Evolutionary conservation across 2,329 filamentous ascomycete species (phyloP).

Genomic region (Exophiala sp.): DNA sequence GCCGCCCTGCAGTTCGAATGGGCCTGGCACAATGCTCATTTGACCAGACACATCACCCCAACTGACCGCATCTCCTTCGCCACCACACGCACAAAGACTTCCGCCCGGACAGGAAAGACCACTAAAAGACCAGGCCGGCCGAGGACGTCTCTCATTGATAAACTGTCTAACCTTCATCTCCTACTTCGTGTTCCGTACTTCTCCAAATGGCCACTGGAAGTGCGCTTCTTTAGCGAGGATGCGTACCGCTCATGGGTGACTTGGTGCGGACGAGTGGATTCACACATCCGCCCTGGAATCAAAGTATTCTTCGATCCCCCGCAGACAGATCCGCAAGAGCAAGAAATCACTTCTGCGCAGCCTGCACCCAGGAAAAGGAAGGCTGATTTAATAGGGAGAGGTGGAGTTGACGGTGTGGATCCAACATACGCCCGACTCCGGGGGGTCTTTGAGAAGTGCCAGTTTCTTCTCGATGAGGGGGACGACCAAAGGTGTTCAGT

Average conservation of each 20-base stretch:
- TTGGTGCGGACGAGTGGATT: slow-evolving; percentile 49
- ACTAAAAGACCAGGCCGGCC: slow-evolving; percentile 52
- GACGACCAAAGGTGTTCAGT: slow-evolving; percentile 43
- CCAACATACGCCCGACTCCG: slow-evolving; percentile 49
- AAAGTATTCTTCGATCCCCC: slow-evolving; percentile 50
- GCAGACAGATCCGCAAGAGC: slow-evolving; percentile 10
- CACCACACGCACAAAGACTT: slow-evolving; percentile 22
- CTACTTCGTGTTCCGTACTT: slow-evolving; percentile 76
- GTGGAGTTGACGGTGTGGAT: slow-evolving; percentile 44
- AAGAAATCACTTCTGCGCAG: slow-evolving; percentile 27
- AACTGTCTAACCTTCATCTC: slow-evolving; percentile 74
- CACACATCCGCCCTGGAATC: slow-evolving; percentile 46
- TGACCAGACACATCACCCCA: slow-evolving; percentile 69
- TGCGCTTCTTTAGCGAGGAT: slow-evolving; percentile 71
- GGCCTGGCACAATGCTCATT: slow-evolving; percentile 82
- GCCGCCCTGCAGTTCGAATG: slow-evolving; percentile 94
- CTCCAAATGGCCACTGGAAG: slow-evolving; percentile 68
- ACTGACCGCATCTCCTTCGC: slow-evolving; percentile 38
- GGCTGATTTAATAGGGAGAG: slow-evolving; percentile 29
- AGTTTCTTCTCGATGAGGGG: slow-evolving; percentile 37
- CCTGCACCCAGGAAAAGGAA: slow-evolving; percentile 21
- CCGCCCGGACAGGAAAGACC: slow-evolving; percentile 35
- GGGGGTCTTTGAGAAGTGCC: slow-evolving; percentile 48
- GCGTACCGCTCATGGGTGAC: slow-evolving; percentile 63
- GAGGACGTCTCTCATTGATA: slow-evolving; percentile 56